Evolutionary conservation across 805 yeast genomes (phyloP).

Genomic region (Wickerhamomyces chambardii): DNA sequence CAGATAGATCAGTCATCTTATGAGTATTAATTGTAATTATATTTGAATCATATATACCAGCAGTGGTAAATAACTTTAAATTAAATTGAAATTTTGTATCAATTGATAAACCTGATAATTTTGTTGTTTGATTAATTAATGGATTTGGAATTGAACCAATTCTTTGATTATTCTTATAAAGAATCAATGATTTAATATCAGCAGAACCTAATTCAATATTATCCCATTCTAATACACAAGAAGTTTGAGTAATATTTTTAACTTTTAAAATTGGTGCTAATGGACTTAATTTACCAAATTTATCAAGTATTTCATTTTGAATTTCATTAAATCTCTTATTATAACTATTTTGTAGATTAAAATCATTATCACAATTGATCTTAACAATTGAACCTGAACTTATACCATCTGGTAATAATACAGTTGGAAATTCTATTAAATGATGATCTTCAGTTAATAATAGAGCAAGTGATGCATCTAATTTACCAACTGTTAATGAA

Average conservation of each 20-base stretch:
- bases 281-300: constrained; percentile 72
- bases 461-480: constrained; percentile 91
- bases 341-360: constrained; percentile 55
- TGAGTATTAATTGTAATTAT: constrained; percentile 70
- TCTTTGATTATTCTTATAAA: constrained; percentile 64
- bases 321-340: constrained; percentile 45
- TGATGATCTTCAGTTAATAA: constrained; percentile 88
- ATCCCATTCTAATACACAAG: constrained; percentile 95
- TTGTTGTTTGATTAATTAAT: constrained; percentile 65
- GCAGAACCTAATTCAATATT: constrained; percentile 78
- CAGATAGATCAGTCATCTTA: constrained; percentile 91
- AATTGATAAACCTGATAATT: constrained; percentile 84
- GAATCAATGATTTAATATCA: constrained; percentile 60
- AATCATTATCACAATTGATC: constrained; percentile 74
- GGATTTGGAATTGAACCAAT: constrained; percentile 84
- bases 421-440: constrained; percentile 93
- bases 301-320: constrained; percentile 64
- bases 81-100: constrained; percentile 78
- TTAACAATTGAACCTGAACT: constrained; percentile 88
- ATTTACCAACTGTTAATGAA: constrained; percentile 87
- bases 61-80: constrained; percentile 76
- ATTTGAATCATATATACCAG: constrained; percentile 76
- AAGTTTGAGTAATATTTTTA: constrained; percentile 84
- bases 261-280: constrained; percentile 57
- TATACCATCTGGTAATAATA: constrained; percentile 82